Evolutionary conservation across 2,329 filamentous ascomycete genomes (phyloP).

Genomic region (Pseudogymnoascus sp.): DNA sequence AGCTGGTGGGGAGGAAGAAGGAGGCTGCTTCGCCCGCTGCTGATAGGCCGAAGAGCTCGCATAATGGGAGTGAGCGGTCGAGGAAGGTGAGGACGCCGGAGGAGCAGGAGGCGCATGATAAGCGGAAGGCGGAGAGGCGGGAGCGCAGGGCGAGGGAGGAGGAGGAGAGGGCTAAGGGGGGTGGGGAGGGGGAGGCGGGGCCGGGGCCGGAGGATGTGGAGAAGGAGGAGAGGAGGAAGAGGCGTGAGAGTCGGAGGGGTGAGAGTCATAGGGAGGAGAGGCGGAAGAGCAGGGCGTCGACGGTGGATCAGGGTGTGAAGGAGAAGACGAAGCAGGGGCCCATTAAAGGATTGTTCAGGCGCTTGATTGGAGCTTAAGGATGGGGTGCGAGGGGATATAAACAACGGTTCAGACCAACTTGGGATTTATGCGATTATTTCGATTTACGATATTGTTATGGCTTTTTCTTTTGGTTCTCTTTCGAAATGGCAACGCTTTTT

Average conservation of each 20-base stretch:
- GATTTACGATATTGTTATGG: neutral
- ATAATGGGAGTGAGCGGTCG: neutral
- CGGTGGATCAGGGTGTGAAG: neutral
- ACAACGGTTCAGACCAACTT: neutral
- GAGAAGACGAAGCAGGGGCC: neutral
- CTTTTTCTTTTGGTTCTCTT: neutral
- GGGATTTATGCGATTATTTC: neutral
- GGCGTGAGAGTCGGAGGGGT: conserved; percentile 5
- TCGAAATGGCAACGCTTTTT: neutral
- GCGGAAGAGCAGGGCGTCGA: conserved; percentile 5
- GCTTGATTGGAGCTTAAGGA: neutral
- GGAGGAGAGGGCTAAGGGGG: neutral
- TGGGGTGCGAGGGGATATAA: neutral
- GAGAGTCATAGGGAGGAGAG: neutral
- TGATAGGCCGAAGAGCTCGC: neutral
- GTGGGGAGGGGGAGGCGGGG: neutral
- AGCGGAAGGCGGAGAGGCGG: conserved; percentile 21
- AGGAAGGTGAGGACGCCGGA: conserved; percentile 20
- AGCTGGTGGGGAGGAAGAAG: neutral
- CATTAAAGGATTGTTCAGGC: neutral
- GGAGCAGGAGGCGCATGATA: conserved; percentile 26
- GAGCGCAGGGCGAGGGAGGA: conserved; percentile 5
- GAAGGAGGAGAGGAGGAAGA: conserved; percentile 11
- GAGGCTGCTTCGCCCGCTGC: neutral
- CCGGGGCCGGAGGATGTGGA: neutral